phyloP scores from a whole-genome alignment of 2,329 filamentous ascomycete species.

The Myriosclerotinia scirpicola region DNA sequence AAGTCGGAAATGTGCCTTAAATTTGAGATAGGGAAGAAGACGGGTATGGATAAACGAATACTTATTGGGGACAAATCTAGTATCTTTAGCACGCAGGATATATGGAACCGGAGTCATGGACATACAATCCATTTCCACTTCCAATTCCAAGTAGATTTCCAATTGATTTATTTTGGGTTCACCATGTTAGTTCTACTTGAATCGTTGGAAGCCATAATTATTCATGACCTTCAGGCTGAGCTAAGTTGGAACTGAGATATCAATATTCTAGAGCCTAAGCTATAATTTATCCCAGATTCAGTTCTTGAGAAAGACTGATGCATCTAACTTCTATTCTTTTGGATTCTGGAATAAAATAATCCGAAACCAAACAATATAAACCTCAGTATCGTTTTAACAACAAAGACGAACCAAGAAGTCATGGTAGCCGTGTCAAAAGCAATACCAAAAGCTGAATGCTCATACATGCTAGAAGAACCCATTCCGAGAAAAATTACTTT shows the following conservation, averaged over 20 bases:
- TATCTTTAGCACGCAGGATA: background rate
- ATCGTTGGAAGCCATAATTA: accelerated
- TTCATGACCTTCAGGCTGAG: background rate
- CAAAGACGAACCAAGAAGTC: background rate
- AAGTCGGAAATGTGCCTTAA: background rate
- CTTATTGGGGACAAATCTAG: background rate
- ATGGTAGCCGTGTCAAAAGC: background rate
- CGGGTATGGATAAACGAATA: background rate
- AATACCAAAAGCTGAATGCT: background rate
- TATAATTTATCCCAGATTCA: background rate
- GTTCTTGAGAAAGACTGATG: background rate
- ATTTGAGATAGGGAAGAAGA: background rate
- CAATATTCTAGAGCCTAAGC: background rate
- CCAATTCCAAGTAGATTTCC: background rate
- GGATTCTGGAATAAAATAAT: background rate
- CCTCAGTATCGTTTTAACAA: background rate
- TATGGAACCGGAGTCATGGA: background rate
- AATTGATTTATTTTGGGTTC: background rate
- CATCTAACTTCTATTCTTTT: background rate
- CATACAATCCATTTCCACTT: background rate
- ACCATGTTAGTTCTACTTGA: background rate
- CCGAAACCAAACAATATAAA: no score
- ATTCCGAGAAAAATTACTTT: background rate
- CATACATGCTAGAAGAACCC: background rate
- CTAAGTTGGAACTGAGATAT: background rate